Base-by-base conservation (phyloP, 2,329 filamentous ascomycete genomes). In the Verticillium longisporum region DNA sequence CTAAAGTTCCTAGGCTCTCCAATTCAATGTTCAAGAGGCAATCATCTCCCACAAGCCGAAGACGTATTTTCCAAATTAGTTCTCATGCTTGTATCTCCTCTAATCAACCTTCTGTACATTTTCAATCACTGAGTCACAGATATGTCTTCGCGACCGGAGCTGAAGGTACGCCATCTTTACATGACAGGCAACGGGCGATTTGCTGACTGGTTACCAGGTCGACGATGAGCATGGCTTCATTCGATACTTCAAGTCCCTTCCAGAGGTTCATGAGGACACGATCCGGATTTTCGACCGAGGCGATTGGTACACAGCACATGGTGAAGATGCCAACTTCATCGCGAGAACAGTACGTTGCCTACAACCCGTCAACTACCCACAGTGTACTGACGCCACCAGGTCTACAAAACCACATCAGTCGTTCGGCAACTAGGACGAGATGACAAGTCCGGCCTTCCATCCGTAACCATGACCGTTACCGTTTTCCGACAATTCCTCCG, bases 161-260 rank as follows among this genome's bases (percentile, higher is more conserved):
- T 91, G 58, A 90, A 89, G 83, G 88, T 88, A 55, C 26, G 9
- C 33, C 33, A 31, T 14, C 9, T 13, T 7, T 9, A 21, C 7
- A 26, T 10, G 41, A 21, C 4, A 11, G 18, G 41, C 41, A 4
- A 9, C 1, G 41, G 18, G 5, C 18, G 41, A 50, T 18, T 10
- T 21, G 41, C n/a, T 50, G 21, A 50, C 41, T n/a, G n/a, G 38
- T 32, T 36, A 59, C 11, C 61, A 93, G 90, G 91, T 98, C 72
- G 96, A 99, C 71, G 95, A 99, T 72, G 95, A 99, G 80, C 88
- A 89, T 71, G 92, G 94, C 67, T 99, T 99, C 81, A 97, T 98
- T 78, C 91, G 89, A 68, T 96, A 92, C 78, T 99, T 96, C 81
- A 94, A 94, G 68, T 89, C 88, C n/a, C 83, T 99, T 2, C 87